phyloP scores from a whole-genome alignment of 2,329 filamentous ascomycete genomes.

The Trichoderma sp. region DNA sequence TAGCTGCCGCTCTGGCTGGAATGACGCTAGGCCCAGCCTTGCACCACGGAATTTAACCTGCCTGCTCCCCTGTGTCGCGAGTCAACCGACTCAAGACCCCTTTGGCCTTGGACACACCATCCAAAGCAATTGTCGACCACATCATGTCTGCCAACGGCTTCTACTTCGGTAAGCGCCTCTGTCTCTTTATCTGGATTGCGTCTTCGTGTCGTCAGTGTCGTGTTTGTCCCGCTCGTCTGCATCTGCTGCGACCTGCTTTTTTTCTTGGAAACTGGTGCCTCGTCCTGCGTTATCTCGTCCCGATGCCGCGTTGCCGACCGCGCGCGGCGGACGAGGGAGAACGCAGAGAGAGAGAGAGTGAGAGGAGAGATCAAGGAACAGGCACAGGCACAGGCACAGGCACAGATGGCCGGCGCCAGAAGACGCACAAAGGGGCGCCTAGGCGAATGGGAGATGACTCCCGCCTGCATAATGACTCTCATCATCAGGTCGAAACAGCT shows the following conservation, averaged over 20 bases:
- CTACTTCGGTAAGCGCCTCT: conserved; percentile 27
- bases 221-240: neutral
- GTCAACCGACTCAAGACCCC: conserved; percentile 22
- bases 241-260: too few species aligned
- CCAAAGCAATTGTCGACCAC: conserved; percentile 14
- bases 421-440: conserved; percentile 16
- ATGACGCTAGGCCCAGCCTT: conserved; percentile 40
- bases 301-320: conserved; percentile 17
- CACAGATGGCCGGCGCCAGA: neutral
- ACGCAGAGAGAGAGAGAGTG: too few species aligned
- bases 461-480: conserved; percentile 9
- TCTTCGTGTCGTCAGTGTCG: neutral
- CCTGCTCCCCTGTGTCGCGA: conserved; percentile 28
- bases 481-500: conserved; percentile 10
- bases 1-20: conserved; percentile 33
- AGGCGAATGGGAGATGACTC: neutral
- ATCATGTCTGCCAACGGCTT: conserved; percentile 27
- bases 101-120: conserved; percentile 7
- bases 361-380: too few species aligned
- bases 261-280: too few species aligned
- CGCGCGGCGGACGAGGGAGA: neutral
- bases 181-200: neutral
- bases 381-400: too few species aligned
- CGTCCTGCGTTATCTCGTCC: neutral
- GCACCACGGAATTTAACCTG: conserved; percentile 39